Evolutionary conservation across 345 rosid species (phyloP), one percentile per base, ranked within the genome.

Genomic region (Crucihimalaya himalaica): DNA sequence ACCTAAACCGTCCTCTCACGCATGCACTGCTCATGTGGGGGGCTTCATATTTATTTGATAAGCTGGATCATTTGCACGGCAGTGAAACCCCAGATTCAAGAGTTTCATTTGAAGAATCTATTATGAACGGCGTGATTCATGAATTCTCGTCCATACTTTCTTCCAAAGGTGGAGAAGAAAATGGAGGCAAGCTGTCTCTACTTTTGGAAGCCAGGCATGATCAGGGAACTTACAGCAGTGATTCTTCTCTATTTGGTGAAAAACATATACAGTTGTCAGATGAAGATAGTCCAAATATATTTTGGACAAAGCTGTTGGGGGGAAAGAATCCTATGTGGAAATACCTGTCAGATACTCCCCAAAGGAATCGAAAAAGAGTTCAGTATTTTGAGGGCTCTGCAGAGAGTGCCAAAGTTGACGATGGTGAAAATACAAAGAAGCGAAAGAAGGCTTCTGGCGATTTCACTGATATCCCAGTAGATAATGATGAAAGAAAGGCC

Each of bases 11-110:
- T 13, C 31, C 59, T 70, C 74, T 77, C 54, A 74, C 73, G 53
- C 97, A 92, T 34, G 68, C 59, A 72, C 81, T 95, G 74, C 92
- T 95, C 34, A 92, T 86, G 89, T 89, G 96, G 97, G 96, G 97
- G 37, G 88, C 93, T 40, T 72, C 86, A 25, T 71, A 83, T 82
- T 74, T 95, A 42, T 88, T 95, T 68, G 70, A 74, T 40, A 87
- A 78, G 75, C 82, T 92, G 83, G 81, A 83, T 10, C 86, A 87
- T 68, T 87, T 91, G 76, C 97, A 91, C 47, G 40, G 58, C 75
- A 53, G 32, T 21, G 65, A 45, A 59, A 65, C 78, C 66, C 64
- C 80, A 12, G 62, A 66, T 77, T 60, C 74, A 52, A 54, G 80
- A 60, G 52, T 56, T 23, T 35, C 67, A 11, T 57, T 68, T 31